A percentile compares a stretch with the other conserved stretches of the same genome.
Conservation (phyloP, 2,329 filamentous ascomycete species). For the Zasmidium cellare region DNA sequence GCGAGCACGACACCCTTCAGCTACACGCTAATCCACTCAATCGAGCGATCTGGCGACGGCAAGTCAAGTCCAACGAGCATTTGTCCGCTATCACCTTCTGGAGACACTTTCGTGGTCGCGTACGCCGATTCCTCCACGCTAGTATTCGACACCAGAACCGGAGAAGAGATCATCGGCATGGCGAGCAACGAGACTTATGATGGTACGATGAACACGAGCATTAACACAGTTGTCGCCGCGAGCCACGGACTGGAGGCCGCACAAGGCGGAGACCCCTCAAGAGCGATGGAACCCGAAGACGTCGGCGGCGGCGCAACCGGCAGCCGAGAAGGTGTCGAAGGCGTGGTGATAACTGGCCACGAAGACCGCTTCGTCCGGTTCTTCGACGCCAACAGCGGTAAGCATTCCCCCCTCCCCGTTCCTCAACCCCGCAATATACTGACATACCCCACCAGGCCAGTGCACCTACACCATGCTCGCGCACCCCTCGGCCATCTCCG, state of each 20-base stretch:
- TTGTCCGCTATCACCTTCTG: conserved; percentile 76
- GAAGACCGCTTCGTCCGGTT: conserved; percentile 95
- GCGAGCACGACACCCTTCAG: conserved; percentile 85
- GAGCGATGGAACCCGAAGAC: conserved; percentile 71
- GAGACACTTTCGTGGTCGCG: conserved; percentile 88
- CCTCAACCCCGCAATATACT: no score
- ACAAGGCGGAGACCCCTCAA: conserved; percentile 55
- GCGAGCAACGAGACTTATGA: conserved; percentile 93
- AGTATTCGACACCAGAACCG: conserved; percentile 87
- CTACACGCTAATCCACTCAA: conserved; percentile 84
- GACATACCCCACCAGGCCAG: no score
- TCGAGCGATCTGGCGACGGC: conserved; percentile 59
- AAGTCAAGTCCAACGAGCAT: conserved; percentile 83
- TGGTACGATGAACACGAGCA: conserved; percentile 75
- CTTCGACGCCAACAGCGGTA: conserved; percentile 98
- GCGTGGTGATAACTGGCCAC: conserved; percentile 92
- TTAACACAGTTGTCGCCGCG: conserved; percentile 89
- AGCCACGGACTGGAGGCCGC: conserved; percentile 69
- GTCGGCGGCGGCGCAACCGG: conserved; percentile 79
- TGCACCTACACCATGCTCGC: conserved; percentile 99
- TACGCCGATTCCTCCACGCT: conserved; percentile 88
- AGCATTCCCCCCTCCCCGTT: conserved; percentile 43
- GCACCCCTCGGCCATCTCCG: conserved; percentile 89
- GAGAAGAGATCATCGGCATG: conserved; percentile 90
- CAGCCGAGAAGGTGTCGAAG: conserved; percentile 73